Conservation (phyloP, 345 rosid species). For the Salix purpurea region DNA sequence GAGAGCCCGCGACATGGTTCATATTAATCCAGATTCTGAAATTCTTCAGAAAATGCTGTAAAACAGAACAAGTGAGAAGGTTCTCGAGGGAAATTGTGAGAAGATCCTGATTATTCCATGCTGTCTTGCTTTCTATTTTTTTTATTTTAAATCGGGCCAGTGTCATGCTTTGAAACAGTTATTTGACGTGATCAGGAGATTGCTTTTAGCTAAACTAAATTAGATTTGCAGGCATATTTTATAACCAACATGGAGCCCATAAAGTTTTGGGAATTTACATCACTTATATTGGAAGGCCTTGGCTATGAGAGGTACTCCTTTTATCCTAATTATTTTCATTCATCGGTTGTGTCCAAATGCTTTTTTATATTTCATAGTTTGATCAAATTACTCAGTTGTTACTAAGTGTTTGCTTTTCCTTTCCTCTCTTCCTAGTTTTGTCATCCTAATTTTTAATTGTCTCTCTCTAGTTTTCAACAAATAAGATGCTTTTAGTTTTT, state of each 20-base stretch:
- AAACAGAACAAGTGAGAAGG: not conserved
- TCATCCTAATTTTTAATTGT: not conserved
- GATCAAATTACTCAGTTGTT: not conserved
- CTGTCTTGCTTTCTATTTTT: not conserved
- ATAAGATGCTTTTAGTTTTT: not conserved
- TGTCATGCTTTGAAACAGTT: not conserved
- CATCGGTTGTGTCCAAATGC: not conserved
- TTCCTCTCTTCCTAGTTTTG: not conserved
- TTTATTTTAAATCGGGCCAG: not conserved
- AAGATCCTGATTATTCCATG: too few species aligned
- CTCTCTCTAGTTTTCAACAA: not conserved
- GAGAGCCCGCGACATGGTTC: not conserved
- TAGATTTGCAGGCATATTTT: conserved; percentile 73
- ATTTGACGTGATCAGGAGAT: not conserved
- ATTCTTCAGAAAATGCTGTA: not conserved
- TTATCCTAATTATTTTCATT: conserved; percentile 1
- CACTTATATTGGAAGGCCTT: conserved; percentile 72
- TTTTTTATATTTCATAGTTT: not conserved
- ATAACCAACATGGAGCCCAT: conserved; percentile 87
- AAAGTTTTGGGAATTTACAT: conserved; percentile 88
- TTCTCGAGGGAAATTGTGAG: not conserved
- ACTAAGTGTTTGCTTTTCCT: not conserved
- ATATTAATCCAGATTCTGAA: not conserved
- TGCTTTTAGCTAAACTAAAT: conserved; percentile 13
- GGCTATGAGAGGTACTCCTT: conserved; percentile 73